These are phyloP conservation scores for Bisporella sp. DNA, from an alignment of 2,329 filamentous ascomycete genomes.

Conservation along the genomic window DNA sequence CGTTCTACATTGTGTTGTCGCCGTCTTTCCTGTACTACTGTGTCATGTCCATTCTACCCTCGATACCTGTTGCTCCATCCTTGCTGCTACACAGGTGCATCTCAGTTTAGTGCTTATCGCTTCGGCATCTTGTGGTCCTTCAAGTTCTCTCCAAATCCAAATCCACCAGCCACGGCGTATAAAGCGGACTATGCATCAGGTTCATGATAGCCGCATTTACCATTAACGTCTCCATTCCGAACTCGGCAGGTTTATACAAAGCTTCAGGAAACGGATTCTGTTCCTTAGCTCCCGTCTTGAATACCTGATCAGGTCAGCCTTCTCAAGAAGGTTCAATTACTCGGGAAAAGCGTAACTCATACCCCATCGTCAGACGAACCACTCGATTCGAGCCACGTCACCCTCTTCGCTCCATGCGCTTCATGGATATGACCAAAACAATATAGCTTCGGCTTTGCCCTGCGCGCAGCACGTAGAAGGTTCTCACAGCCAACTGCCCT, in stretches of 20 bases:
- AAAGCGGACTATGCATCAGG: slow-evolving; percentile 33
- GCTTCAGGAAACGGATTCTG: slow-evolving; percentile 29
- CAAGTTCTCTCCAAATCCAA: background rate
- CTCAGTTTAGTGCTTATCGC: too few relatives aligned
- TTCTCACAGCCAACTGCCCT: slow-evolving; percentile 41
- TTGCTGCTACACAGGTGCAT: too few relatives aligned
- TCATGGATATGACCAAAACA: slow-evolving; percentile 59
- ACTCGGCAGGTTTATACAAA: slow-evolving; percentile 22
- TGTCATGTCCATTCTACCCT: too few relatives aligned
- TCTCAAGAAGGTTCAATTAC: too few relatives aligned
- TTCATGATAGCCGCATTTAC: slow-evolving; percentile 50
- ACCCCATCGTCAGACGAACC: too few relatives aligned
- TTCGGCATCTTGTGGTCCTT: too few relatives aligned
- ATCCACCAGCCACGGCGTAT: slow-evolving; percentile 42
- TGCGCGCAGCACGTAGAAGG: slow-evolving; percentile 41
- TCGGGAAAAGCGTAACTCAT: too few relatives aligned
- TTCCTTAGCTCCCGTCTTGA: background rate
- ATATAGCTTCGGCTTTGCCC: slow-evolving; percentile 46
- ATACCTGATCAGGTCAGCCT: too few relatives aligned
- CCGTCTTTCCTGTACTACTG: too few relatives aligned
- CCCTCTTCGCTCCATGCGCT: slow-evolving; percentile 42
- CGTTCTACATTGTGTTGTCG: too few relatives aligned
- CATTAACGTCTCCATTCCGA: slow-evolving; percentile 46
- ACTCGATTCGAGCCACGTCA: slow-evolving; percentile 38
- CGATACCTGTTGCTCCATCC: too few relatives aligned